Conservation (phyloP, 768 basidiomycete species). For the Serendipita indica region DNA sequence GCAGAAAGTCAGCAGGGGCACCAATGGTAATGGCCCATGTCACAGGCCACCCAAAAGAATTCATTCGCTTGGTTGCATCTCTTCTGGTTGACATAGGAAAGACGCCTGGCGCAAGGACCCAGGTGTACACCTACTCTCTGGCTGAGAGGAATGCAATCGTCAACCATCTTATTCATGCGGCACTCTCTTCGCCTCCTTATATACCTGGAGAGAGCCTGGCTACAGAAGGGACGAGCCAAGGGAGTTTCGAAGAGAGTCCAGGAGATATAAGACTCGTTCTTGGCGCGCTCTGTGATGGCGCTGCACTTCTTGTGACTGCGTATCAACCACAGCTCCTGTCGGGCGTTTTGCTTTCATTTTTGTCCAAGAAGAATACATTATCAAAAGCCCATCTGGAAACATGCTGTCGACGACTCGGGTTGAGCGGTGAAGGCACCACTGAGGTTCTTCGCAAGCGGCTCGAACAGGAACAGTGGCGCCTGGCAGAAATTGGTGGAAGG, state of each 20-base stretch:
- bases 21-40: neutral
- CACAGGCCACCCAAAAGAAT: slow-evolving; percentile 16
- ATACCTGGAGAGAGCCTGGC: neutral
- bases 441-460: slow-evolving; percentile 28
- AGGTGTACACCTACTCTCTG: slow-evolving; percentile 36
- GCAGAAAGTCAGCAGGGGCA: neutral
- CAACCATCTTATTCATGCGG: slow-evolving; percentile 28
- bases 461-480: slow-evolving; percentile 24
- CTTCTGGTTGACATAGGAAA: slow-evolving; percentile 11
- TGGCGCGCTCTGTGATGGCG: slow-evolving; percentile 36
- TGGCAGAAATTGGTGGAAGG: slow-evolving; percentile 23
- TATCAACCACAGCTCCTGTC: slow-evolving; percentile 35
- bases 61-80: slow-evolving; percentile 21
- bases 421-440: slow-evolving; percentile 26
- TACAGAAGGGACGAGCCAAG: slow-evolving; percentile 17
- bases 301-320: slow-evolving; percentile 33
- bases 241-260: slow-evolving; percentile 17
- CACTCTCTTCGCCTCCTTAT: slow-evolving; percentile 20
- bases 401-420: slow-evolving; percentile 28
- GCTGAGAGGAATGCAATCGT: slow-evolving; percentile 29
- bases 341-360: slow-evolving; percentile 30
- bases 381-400: slow-evolving; percentile 27
- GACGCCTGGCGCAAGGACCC: slow-evolving; percentile 22
- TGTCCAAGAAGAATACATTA: slow-evolving; percentile 23
- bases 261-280: slow-evolving; percentile 29